phyloP scores from a whole-genome alignment of 257 asterid species.

The Anisodus tanguticus region DNA sequence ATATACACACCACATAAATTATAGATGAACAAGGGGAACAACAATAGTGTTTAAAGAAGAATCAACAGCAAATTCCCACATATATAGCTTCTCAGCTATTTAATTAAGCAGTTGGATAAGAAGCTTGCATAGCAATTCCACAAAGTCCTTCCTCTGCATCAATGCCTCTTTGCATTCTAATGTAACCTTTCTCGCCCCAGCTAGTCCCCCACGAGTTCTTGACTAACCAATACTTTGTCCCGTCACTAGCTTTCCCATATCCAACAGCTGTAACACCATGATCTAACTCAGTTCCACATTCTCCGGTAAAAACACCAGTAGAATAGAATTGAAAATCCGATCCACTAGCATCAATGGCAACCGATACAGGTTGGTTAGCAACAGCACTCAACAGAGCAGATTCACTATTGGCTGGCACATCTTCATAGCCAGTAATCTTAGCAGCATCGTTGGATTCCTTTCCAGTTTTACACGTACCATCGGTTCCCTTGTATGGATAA shows the following conservation, averaged over 20 bases:
- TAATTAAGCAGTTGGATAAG: constrained; percentile 20
- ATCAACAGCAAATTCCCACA: not conserved
- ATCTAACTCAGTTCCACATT: too few species aligned
- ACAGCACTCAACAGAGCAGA: not conserved
- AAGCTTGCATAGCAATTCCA: constrained; percentile 21
- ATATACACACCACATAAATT: not conserved
- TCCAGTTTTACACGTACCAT: not conserved
- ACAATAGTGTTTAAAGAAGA: not conserved
- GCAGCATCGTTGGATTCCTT: not conserved
- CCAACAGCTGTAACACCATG: too few species aligned
- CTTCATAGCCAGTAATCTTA: constrained; percentile 20
- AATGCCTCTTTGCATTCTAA: constrained; percentile 25
- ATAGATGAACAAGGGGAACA: not conserved
- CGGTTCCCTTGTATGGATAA: not conserved
- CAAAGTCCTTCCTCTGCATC: not conserved
- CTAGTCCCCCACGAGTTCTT: constrained; percentile 21
- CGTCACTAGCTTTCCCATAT: not conserved
- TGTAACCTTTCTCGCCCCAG: constrained; percentile 20
- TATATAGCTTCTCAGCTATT: not conserved
- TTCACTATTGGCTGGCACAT: constrained; percentile 20
- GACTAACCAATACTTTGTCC: constrained; percentile 22
- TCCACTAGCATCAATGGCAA: constrained; percentile 17
- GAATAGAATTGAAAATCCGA: too few species aligned
- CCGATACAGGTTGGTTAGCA: constrained; percentile 1
- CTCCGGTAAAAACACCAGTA: too few species aligned